Evolutionary conservation across 805 yeast genomes (phyloP).

Genomic region (Candida ortonii): DNA sequence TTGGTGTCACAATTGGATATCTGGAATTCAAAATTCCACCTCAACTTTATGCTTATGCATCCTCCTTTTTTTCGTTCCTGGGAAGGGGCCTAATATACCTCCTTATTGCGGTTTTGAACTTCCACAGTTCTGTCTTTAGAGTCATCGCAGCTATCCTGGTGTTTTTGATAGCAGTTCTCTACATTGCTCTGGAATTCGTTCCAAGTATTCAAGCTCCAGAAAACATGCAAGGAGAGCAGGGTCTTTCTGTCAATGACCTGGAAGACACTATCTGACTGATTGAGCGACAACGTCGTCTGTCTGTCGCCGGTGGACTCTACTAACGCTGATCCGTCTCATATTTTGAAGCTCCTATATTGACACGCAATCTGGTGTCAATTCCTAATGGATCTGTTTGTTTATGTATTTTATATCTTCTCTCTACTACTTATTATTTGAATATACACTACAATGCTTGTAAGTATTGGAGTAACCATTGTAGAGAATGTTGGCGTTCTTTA

Average conservation of each 20-base stretch:
- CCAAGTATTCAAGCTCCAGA: slow-evolving; percentile 79
- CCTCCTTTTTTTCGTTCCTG: slow-evolving; percentile 66
- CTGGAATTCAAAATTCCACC: slow-evolving; percentile 50
- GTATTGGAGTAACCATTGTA: too few relatives aligned
- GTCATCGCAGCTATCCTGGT: slow-evolving; percentile 56
- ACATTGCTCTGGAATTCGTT: slow-evolving; percentile 61
- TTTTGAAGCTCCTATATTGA: too few relatives aligned
- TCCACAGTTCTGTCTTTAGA: slow-evolving; percentile 52
- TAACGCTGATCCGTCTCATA: too few relatives aligned
- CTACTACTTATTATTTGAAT: too few relatives aligned
- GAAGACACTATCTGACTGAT: slow-evolving; percentile 34
- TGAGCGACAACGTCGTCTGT: too few relatives aligned
- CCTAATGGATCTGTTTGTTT: too few relatives aligned
- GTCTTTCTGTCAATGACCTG: slow-evolving; percentile 31
- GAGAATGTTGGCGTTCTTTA: too few relatives aligned
- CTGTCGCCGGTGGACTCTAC: too few relatives aligned
- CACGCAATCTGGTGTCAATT: too few relatives aligned
- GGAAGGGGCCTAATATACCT: slow-evolving; percentile 69
- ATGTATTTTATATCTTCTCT: too few relatives aligned
- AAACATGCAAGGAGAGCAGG: slow-evolving; percentile 63
- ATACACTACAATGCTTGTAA: too few relatives aligned
- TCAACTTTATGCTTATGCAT: slow-evolving; percentile 61
- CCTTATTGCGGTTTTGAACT: slow-evolving; percentile 46
- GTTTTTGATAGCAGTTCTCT: slow-evolving; percentile 59
- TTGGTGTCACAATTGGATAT: slow-evolving; percentile 53